Base-by-base conservation (phyloP, 345 rosid genomes). In the Pistacia atlantica region DNA sequence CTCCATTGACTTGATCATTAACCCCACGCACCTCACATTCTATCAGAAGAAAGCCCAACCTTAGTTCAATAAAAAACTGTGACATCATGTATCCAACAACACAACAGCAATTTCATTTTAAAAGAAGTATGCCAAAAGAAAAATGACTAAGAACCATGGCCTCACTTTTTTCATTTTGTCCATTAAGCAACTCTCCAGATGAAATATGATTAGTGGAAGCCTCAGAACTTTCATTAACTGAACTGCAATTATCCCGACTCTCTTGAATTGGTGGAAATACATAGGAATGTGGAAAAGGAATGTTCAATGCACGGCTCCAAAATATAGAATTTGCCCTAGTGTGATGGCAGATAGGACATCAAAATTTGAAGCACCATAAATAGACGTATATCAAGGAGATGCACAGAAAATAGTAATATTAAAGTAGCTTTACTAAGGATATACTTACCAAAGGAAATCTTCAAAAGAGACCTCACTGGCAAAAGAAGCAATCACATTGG, bases 251-350 rank as follows among this genome's bases (percentile, higher is more conserved):
- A 11, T 37, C 76, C 65, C 59, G 74, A 60, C 80, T 84, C 75
- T 87, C 90, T 77, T 81, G 83, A 79, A 72, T 79, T 83, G 84
- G 86, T 33, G 97, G 98, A 84, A 95, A 95, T 57, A 95, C 96
- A 33, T 87, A 95, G 75, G 93, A 89, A 67, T 65, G 93, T 7
- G 97, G 99, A 81, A 95, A 85, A 78, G 99, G 99, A 79, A 93
- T 88, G 86, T 90, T 95, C 88, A 95, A 80, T 61, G 98, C 98
- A 80, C 98, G 98, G 77, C 89, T 86, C 99, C 99, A 95, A 79
- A 95, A 95, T 74, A 95, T 80, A 75, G 99, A 95, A 87, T 93
- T 93, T 22, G 93, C 99, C 99, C 98, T 95, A 78, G 69, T 67
- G 72, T 62, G 70, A 74, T 37, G 5, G 25, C 78, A 79, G 83